Conservation (phyloP, 148 eudicot genomes). For the Dianthus caryophyllus region DNA sequence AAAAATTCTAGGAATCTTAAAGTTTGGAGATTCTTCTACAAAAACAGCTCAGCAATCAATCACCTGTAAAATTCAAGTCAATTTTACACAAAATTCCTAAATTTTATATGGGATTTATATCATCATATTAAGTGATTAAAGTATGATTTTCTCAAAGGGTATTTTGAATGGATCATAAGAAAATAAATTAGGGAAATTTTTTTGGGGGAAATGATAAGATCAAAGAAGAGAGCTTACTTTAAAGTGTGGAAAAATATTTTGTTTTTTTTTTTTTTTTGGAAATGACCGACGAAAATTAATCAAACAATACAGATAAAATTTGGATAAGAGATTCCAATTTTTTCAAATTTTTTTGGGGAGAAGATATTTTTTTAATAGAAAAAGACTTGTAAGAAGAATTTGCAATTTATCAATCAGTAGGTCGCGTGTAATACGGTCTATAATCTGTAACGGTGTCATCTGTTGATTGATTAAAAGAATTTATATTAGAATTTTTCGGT, state of each 20-base stretch:
- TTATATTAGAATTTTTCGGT: too few species aligned
- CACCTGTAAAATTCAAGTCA: constrained; percentile 18
- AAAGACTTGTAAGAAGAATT: background rate
- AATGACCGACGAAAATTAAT: constrained; percentile 19
- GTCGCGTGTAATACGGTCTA: too few species aligned
- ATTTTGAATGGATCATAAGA: constrained; percentile 7
- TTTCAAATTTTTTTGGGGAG: background rate
- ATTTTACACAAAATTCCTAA: constrained; percentile 3
- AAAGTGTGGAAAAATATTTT: background rate
- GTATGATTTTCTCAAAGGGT: background rate
- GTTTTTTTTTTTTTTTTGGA: background rate
- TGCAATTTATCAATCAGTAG: too few species aligned
- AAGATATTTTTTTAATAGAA: constrained; percentile 7
- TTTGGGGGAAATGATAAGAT: background rate
- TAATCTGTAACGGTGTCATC: too few species aligned
- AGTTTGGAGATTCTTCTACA: constrained; percentile 10
- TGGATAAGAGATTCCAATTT: constrained; percentile 34
- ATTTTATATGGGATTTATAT: background rate
- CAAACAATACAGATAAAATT: constrained; percentile 20
- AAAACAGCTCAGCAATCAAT: constrained; percentile 16
- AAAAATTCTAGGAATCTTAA: constrained; percentile 16
- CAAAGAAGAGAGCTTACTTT: background rate
- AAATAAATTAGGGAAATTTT: constrained; percentile 3
- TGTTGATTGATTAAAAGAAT: too few species aligned
- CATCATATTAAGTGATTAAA: background rate